phyloP scores from a whole-genome alignment of 106 monocot genomes.

The Dendrobium chrysotoxum region DNA sequence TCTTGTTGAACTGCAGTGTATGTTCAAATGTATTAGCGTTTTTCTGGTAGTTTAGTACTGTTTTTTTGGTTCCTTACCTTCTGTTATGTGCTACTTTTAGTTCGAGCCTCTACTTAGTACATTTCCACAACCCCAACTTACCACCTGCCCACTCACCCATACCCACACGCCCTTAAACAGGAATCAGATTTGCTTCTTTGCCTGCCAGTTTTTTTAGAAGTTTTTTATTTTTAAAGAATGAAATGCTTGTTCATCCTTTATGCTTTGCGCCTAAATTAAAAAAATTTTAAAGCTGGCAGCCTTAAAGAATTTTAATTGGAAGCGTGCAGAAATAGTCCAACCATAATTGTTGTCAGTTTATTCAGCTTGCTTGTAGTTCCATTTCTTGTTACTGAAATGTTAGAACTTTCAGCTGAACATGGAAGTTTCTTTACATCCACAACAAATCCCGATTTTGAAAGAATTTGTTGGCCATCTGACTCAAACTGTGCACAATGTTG shows the following conservation, averaged over 20 bases:
- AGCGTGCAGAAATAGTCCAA: background rate
- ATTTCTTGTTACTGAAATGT: constrained; percentile 1
- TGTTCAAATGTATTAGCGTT: background rate
- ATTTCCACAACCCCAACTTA: background rate
- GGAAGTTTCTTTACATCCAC: constrained; percentile 50
- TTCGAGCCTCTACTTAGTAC: background rate
- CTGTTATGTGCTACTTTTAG: background rate
- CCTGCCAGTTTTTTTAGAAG: background rate
- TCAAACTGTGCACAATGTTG: constrained; percentile 50
- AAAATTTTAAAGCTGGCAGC: background rate
- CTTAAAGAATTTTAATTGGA: background rate
- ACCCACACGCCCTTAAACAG: background rate
- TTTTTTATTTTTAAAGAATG: background rate
- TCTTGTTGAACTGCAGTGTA: background rate
- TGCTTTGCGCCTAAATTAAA: background rate
- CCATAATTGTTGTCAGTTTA: background rate
- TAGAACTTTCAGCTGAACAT: constrained; percentile 71
- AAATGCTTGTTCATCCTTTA: background rate
- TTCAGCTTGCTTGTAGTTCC: background rate
- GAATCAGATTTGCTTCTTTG: background rate
- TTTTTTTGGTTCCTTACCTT: background rate
- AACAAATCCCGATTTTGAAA: constrained; percentile 60
- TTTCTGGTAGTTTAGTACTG: background rate
- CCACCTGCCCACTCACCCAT: background rate
- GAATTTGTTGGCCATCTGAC: constrained; percentile 77